Percentiles rank a stretch among this genome's conserved stretches.
phyloP scores from a whole-genome alignment of 192 early-diverging fungal species.

The Coemansia sp. region DNA sequence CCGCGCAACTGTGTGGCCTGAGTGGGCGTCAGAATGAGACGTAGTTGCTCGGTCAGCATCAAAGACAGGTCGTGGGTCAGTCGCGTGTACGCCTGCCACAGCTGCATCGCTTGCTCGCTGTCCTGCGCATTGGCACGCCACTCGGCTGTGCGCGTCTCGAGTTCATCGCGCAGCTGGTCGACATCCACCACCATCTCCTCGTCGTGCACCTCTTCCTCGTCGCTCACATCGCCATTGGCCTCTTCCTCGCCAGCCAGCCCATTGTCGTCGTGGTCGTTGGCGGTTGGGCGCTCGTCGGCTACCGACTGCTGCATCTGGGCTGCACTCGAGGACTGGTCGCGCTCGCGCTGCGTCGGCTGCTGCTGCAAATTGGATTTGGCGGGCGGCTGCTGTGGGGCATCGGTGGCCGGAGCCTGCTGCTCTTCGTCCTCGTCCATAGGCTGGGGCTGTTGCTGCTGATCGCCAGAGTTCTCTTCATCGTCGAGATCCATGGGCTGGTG shows the following conservation, averaged over 20 bases:
- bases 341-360: conserved; percentile 11
- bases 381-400: conserved; percentile 7
- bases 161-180: conserved; percentile 74
- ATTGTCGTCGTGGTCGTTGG: conserved; percentile 30
- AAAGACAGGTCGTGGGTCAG: conserved; percentile 91
- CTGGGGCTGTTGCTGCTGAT: conserved; percentile 49
- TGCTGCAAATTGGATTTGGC: conserved; percentile 20
- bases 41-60: conserved; percentile 90
- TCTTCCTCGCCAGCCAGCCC: conserved; percentile 52
- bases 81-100: conserved; percentile 91
- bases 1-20: conserved; percentile 95
- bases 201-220: conserved; percentile 36
- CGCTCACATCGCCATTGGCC: conserved; percentile 42
- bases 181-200: conserved; percentile 50
- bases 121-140: conserved; percentile 70
- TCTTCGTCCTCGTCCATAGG: conserved; percentile 37
- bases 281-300: conserved; percentile 37
- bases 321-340: conserved; percentile 18
- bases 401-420: conserved; percentile 7
- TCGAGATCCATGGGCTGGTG: conserved; percentile 67
- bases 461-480: conserved; percentile 60
- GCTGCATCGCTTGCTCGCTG: conserved; percentile 58
- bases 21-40: conserved; percentile 96
- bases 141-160: conserved; percentile 75
- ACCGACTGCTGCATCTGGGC: conserved; percentile 53